These are phyloP conservation scores for Candida arabinofermentans DNA, from an alignment of 805 yeast genomes.

Conservation along the genomic window DNA sequence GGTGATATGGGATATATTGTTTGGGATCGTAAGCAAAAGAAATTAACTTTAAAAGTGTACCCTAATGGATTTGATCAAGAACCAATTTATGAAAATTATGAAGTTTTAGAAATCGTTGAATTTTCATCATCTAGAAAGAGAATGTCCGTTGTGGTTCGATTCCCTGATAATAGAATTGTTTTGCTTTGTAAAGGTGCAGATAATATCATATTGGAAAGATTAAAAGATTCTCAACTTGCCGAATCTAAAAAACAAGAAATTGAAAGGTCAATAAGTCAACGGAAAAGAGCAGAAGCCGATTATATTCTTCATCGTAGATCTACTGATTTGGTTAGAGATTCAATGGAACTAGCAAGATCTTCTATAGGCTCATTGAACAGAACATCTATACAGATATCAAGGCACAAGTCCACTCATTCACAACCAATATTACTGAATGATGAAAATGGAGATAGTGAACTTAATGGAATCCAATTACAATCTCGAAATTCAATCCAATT, in stretches of 20 bases:
- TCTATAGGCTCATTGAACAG: not conserved
- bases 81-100: conserved; percentile 65
- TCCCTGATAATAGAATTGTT: conserved; percentile 74
- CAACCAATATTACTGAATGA: conserved; percentile 17
- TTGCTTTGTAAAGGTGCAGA: conserved; percentile 95
- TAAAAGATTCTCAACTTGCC: conserved; percentile 58
- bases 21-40: conserved; percentile 57
- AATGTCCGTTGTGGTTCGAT: conserved; percentile 81
- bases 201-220: conserved; percentile 74
- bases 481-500: conserved; percentile 57
- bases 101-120: conserved; percentile 76
- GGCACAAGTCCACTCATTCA: not conserved
- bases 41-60: conserved; percentile 66
- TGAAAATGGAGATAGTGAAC: conserved; percentile 43
- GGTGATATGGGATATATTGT: conserved; percentile 92
- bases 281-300: conserved; percentile 79
- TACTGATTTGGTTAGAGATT: conserved; percentile 26
- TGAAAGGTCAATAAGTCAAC: conserved; percentile 46
- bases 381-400: not conserved
- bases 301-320: conserved; percentile 55
- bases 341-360: conserved; percentile 17
- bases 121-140: conserved; percentile 86
- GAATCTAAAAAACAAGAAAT: conserved; percentile 61
- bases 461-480: conserved; percentile 47
- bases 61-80: conserved; percentile 73